Percentiles rank a stretch among this genome's conserved stretches.
Conservation (phyloP, 805 yeast genomes). For the Ogataea minuta region DNA sequence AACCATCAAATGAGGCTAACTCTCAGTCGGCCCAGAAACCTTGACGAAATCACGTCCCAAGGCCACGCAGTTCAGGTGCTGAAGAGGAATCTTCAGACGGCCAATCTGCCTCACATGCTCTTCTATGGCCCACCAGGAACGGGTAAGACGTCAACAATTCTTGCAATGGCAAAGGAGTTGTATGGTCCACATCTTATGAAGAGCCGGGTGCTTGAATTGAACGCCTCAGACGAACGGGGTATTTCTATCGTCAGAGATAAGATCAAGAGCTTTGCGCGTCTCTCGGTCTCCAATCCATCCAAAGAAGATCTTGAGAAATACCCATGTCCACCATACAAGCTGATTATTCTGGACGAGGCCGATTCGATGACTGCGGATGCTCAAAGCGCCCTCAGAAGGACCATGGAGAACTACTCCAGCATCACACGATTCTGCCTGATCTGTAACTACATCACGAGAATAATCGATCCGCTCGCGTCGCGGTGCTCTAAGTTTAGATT, state of each 20-base stretch:
- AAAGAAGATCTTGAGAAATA: constrained; percentile 65
- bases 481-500: constrained; percentile 95
- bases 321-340: constrained; percentile 96
- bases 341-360: constrained; percentile 91
- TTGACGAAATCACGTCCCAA: constrained; percentile 89
- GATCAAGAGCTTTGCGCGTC: constrained; percentile 81
- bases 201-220: constrained; percentile 73
- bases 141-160: constrained; percentile 85
- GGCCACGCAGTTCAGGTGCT: constrained; percentile 83
- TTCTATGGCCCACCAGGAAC: constrained; percentile 96
- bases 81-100: constrained; percentile 71
- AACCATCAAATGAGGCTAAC: constrained; percentile 1
- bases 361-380: constrained; percentile 98
- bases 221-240: constrained; percentile 92
- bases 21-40: constrained; percentile 71
- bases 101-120: constrained; percentile 87
- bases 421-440: constrained; percentile 92
- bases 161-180: constrained; percentile 77
- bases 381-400: constrained; percentile 90
- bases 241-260: constrained; percentile 84
- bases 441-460: constrained; percentile 94
- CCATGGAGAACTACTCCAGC: constrained; percentile 86
- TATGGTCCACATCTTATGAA: constrained; percentile 72
- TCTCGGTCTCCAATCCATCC: constrained; percentile 78
- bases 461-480: constrained; percentile 94